phyloP scores from a whole-genome alignment of 129 eudicot genomes.

The Apium graveolens region DNA sequence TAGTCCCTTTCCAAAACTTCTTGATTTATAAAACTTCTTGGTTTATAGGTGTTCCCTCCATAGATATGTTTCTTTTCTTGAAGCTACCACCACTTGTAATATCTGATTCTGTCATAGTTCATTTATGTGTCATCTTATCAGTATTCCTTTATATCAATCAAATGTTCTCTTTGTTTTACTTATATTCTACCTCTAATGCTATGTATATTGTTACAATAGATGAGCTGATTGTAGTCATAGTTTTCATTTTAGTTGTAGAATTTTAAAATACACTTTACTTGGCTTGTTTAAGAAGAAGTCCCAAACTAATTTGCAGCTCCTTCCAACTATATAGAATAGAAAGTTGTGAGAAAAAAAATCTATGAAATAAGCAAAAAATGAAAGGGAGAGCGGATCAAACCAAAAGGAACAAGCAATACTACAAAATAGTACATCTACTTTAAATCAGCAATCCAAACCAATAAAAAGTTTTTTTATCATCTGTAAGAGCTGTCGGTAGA shows the following conservation, averaged over 20 bases:
- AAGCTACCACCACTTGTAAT: conserved; percentile 1
- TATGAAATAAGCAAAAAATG: no score
- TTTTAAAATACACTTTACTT: not conserved
- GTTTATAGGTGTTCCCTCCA: not conserved
- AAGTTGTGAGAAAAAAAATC: no score
- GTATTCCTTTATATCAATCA: not conserved
- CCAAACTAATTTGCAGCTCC: not conserved
- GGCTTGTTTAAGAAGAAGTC: no score
- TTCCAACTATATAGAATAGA: not conserved
- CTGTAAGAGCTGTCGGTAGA: no score
- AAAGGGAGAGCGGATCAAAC: no score
- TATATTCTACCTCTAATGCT: not conserved
- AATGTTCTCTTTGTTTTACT: not conserved
- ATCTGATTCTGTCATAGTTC: conserved; percentile 4
- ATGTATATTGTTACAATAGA: not conserved
- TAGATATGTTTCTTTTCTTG: not conserved
- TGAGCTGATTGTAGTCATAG: not conserved
- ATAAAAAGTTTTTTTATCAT: no score
- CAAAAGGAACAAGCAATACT: no score
- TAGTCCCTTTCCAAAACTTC: not conserved
- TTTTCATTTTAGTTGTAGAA: not conserved
- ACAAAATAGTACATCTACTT: no score
- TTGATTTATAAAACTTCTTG: conserved; percentile 2
- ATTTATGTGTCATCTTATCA: not conserved
- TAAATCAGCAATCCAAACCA: no score